Evolutionary conservation across 2,329 filamentous ascomycete species (phyloP), one percentile per base, ranked within the genome.

Genomic region (Claviceps sp.): DNA sequence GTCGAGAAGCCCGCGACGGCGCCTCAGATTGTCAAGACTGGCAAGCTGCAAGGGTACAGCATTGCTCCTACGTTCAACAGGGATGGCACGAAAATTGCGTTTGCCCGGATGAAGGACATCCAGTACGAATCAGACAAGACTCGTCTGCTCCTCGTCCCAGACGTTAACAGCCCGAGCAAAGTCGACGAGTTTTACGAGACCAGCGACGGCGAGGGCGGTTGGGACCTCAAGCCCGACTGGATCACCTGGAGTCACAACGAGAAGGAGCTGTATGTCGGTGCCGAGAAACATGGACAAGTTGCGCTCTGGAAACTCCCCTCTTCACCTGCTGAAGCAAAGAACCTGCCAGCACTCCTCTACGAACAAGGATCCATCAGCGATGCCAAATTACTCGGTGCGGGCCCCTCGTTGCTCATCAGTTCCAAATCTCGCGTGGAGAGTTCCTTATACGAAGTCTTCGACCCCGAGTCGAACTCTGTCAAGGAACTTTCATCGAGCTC

Each of bases 111-210:
- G 89, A 77, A 78, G 56, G 77, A 77, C 52, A 74, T 79, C 49
- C 80, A 84, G 53, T 95, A 95, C 63, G 89, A 96, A 66, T 79
- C 84, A 16, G 88, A 95, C 69, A 69, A 70, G 57, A 77, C 83
- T 45, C 77, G 82, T 45, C 69, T 88, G 4, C 68, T 89, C 55
- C 68, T 88, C 2, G 65, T 87, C 6, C 76, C 79, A 1, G 76
- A 87, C 58, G 69, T 86, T 47, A 65, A 64, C 14, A 74, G 82
- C 54, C 67, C 81, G 9, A 70, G 70, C 53, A 76, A 77, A 53
- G 76, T 82, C 13, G 72, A 80, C 55, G 79, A 83, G 59, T 82
- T 83, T 54, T 84, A 79, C 59, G 68, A 75, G 53, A 79, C 79
- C 0, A 65, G 74, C 3, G 79, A 86, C 57, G 80, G 77, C n/a